Conservation (phyloP, 371 early-diverging fungal species). For the Circinella minor region DNA sequence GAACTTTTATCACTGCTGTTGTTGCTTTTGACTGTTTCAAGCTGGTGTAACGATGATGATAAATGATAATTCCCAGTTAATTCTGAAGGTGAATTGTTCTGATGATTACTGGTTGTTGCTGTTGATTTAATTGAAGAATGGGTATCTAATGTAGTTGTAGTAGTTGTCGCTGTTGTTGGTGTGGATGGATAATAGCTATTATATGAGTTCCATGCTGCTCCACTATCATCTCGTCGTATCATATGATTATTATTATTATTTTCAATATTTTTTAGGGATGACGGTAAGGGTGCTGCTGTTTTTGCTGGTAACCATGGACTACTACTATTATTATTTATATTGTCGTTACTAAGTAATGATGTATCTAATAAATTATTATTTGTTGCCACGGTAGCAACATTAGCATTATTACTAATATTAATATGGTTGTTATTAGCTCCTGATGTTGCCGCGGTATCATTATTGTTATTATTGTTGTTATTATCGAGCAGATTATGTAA, state of each 20-base stretch:
- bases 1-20: background rate
- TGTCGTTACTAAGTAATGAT: background rate
- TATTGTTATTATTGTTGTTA: too few species aligned
- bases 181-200: too few species aligned
- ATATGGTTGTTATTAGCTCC: background rate
- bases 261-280: too few species aligned
- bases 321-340: background rate
- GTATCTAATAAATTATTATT: conserved; percentile 1
- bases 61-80: conserved; percentile 16
- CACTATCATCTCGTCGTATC: conserved; percentile 1
- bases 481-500: background rate
- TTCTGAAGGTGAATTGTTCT: too few species aligned
- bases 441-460: background rate
- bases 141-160: too few species aligned
- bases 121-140: too few species aligned
- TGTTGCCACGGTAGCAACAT: background rate
- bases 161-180: too few species aligned
- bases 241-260: too few species aligned
- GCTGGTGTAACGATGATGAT: conserved; percentile 12
- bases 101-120: too few species aligned
- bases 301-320: background rate
- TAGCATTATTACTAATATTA: background rate
- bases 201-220: background rate
- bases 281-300: background rate
- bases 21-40: conserved; percentile 11